Conservation (phyloP, 1,284 basidiomycete species). For the Rhodotorula sp. region DNA sequence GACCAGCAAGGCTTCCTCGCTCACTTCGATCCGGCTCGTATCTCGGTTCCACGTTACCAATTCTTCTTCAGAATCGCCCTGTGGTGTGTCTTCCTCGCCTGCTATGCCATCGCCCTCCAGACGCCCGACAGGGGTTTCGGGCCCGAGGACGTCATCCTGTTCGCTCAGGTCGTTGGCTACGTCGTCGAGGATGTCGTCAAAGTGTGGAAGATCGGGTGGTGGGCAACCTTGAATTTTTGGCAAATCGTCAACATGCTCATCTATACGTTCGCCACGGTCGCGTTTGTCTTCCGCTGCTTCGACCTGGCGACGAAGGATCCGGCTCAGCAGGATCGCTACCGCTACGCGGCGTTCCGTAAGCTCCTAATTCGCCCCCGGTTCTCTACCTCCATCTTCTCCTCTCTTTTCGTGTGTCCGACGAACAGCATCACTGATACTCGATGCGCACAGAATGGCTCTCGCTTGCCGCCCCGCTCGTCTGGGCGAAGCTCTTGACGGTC, state of each 20-base stretch:
- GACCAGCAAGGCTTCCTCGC: conserved; percentile 61
- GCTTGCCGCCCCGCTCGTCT: conserved; percentile 36
- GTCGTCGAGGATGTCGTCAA: conserved; percentile 42
- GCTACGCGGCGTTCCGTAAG: conserved; percentile 41
- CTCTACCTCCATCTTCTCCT: not conserved
- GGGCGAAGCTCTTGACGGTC: conserved; percentile 40
- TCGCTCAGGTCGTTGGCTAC: conserved; percentile 43
- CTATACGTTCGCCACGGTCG: conserved; percentile 66
- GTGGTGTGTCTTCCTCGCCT: conserved; percentile 79
- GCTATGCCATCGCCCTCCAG: conserved; percentile 56
- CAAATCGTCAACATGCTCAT: conserved; percentile 72
- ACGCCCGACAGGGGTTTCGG: conserved; percentile 45
- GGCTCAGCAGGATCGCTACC: conserved; percentile 35
- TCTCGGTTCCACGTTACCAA: conserved; percentile 75
- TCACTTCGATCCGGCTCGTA: conserved; percentile 71
- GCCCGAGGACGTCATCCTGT: conserved; percentile 38
- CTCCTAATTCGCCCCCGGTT: not conserved
- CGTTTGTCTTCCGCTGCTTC: conserved; percentile 69
- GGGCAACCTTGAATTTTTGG: conserved; percentile 43
- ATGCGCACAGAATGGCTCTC: conserved; percentile 40
- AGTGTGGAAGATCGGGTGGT: conserved; percentile 31
- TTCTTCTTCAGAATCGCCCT: conserved; percentile 58
- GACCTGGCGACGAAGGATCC: conserved; percentile 59
- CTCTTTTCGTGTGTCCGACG: no score
- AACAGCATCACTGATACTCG: not conserved